Evolutionary conservation across 306 rosid species (phyloP).

Genomic region (Trifolium fragiferum): DNA sequence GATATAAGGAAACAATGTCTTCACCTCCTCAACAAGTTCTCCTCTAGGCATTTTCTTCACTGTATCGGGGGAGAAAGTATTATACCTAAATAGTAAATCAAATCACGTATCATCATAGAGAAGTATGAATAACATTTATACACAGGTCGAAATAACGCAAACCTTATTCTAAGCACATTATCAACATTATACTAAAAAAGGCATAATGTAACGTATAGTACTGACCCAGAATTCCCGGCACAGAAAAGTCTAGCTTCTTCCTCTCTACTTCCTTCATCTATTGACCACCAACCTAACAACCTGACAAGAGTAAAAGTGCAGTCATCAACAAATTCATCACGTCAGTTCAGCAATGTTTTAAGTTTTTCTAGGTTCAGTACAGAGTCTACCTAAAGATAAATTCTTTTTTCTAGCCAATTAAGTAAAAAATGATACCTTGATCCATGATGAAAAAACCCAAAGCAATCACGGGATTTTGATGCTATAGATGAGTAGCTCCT

Average conservation of each 20-base stretch:
- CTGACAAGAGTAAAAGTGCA: conserved; percentile 49
- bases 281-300: conserved; percentile 96
- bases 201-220: conserved; percentile 30
- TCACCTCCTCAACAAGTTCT: conserved; percentile 91
- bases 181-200: not conserved
- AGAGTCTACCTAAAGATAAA: conserved; percentile 34
- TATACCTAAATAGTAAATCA: conserved; percentile 62
- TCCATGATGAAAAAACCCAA: conserved; percentile 79
- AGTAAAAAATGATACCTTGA: conserved; percentile 59
- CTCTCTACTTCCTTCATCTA: conserved; percentile 85
- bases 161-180: conserved; percentile 13
- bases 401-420: conserved; percentile 22
- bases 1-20: conserved; percentile 8
- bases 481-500: conserved; percentile 61
- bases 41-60: conserved; percentile 91
- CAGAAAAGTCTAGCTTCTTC: conserved; percentile 84
- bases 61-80: conserved; percentile 82
- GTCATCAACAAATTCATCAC: conserved; percentile 28
- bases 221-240: conserved; percentile 73
- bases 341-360: conserved; percentile 15
- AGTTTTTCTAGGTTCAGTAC: conserved; percentile 12
- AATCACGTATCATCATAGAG: conserved; percentile 30
- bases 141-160: conserved; percentile 15
- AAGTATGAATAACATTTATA: conserved; percentile 27
- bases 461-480: conserved; percentile 65